phyloP scores from a whole-genome alignment of 2,329 filamentous ascomycete species.

The Fusarium kyushuense region DNA sequence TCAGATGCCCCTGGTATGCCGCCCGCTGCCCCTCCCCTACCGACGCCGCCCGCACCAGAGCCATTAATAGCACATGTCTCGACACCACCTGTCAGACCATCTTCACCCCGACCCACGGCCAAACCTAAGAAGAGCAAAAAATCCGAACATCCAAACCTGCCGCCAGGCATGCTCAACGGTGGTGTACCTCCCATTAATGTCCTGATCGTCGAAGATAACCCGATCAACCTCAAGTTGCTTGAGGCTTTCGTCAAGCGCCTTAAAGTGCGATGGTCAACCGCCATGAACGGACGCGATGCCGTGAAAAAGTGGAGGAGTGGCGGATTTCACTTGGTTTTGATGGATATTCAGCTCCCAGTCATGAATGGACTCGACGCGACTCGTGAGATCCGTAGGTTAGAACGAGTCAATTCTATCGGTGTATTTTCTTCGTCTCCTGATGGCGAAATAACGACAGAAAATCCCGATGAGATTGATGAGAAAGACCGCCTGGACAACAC shows the following conservation, averaged over 20 bases:
- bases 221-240: constrained; percentile 93
- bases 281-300: constrained; percentile 93
- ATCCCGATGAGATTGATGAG: constrained; percentile 63
- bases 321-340: constrained; percentile 94
- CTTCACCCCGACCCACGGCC: constrained; percentile 62
- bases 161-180: constrained; percentile 78
- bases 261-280: constrained; percentile 97
- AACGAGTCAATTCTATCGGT: constrained; percentile 91
- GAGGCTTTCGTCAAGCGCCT: constrained; percentile 96
- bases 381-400: constrained; percentile 89
- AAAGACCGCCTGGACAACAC: constrained; percentile 77
- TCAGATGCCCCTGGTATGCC: constrained; percentile 64
- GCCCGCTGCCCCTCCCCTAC: constrained; percentile 63
- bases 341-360: constrained; percentile 97
- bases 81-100: constrained; percentile 63
- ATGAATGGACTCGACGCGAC: constrained; percentile 97
- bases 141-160: constrained; percentile 60
- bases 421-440: constrained; percentile 81
- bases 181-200: constrained; percentile 96
- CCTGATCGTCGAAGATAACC: constrained; percentile 97
- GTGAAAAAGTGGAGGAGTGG: constrained; percentile 93
- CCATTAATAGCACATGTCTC: constrained; percentile 59
- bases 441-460: constrained; percentile 60
- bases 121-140: constrained; percentile 68
- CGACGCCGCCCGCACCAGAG: constrained; percentile 67